These are phyloP conservation scores for Epichloe amarillans DNA, from an alignment of 2,329 filamentous ascomycete genomes.

Conservation along the genomic window DNA sequence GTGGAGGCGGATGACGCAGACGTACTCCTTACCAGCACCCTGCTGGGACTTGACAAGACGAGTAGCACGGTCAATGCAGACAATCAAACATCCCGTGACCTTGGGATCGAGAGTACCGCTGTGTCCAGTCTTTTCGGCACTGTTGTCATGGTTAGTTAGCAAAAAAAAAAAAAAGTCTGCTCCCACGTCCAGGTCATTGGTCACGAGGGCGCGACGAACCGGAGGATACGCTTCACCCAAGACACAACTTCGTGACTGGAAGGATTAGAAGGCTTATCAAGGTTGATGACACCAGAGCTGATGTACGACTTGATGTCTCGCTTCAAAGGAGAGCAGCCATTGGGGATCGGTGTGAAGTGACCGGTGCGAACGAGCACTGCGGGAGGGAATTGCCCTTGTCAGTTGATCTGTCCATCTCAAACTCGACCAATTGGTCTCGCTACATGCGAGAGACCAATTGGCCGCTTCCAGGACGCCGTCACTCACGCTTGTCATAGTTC, in stretches of 20 bases:
- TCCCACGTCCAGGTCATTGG: background rate
- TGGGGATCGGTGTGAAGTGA: slow-evolving; percentile 93
- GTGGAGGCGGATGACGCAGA: slow-evolving; percentile 87
- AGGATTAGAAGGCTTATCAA: slow-evolving; percentile 76
- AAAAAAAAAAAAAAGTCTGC: too few relatives aligned
- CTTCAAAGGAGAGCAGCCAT: slow-evolving; percentile 80
- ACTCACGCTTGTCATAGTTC: slow-evolving; percentile 85
- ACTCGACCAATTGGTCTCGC: background rate
- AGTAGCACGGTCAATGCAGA: slow-evolving; percentile 92
- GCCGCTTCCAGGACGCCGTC: slow-evolving; percentile 3
- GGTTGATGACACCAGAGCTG: slow-evolving; percentile 94
- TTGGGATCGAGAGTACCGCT: slow-evolving; percentile 97
- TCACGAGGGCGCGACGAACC: slow-evolving; percentile 36
- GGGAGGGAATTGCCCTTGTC: background rate
- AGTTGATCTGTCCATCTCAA: slow-evolving; percentile 2
- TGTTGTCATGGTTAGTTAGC: slow-evolving; percentile 8
- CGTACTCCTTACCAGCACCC: slow-evolving; percentile 97
- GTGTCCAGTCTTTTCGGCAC: slow-evolving; percentile 84
- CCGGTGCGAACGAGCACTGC: slow-evolving; percentile 82
- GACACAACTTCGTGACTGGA: slow-evolving; percentile 98
- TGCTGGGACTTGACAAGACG: slow-evolving; percentile 98
- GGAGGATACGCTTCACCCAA: slow-evolving; percentile 96
- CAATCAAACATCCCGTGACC: slow-evolving; percentile 90
- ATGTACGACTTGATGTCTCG: slow-evolving; percentile 96
- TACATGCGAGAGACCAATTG: background rate